phyloP scores from a whole-genome alignment of 768 basidiomycete genomes.

The Boletales sp. region DNA sequence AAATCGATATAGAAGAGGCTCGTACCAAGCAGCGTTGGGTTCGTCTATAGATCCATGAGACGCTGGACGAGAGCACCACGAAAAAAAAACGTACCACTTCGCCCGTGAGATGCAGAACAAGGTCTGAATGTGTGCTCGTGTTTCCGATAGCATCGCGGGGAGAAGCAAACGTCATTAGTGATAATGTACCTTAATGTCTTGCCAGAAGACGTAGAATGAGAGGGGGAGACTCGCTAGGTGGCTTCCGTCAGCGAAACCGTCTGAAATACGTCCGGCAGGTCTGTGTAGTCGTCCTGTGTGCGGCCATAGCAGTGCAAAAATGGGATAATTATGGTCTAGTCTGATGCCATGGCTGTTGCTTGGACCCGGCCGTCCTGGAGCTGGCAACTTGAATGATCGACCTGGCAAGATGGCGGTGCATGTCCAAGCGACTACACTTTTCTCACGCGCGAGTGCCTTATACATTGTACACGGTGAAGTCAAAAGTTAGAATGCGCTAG shows the following conservation, averaged over 20 bases:
- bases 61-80: too few species aligned
- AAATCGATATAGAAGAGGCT: neutral
- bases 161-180: neutral
- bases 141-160: neutral
- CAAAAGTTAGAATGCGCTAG: too few species aligned
- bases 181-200: neutral
- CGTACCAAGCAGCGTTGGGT: conserved; percentile 17
- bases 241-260: neutral
- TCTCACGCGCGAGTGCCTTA: too few species aligned
- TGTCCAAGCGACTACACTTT: too few species aligned
- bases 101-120: conserved; percentile 14
- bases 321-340: too few species aligned
- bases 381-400: too few species aligned
- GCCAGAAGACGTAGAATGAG: conserved; percentile 8
- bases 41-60: conserved; percentile 12
- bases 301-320: too few species aligned
- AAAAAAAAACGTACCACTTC: conserved; percentile 11
- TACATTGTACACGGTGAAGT: too few species aligned
- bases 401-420: too few species aligned
- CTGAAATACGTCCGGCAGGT: neutral
- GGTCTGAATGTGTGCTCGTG: neutral
- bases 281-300: too few species aligned
- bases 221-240: neutral
- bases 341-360: too few species aligned
- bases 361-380: too few species aligned